These are phyloP conservation scores for Botryotinia narcissicola DNA, from an alignment of 2,329 filamentous ascomycete species.

Conservation along the genomic window DNA sequence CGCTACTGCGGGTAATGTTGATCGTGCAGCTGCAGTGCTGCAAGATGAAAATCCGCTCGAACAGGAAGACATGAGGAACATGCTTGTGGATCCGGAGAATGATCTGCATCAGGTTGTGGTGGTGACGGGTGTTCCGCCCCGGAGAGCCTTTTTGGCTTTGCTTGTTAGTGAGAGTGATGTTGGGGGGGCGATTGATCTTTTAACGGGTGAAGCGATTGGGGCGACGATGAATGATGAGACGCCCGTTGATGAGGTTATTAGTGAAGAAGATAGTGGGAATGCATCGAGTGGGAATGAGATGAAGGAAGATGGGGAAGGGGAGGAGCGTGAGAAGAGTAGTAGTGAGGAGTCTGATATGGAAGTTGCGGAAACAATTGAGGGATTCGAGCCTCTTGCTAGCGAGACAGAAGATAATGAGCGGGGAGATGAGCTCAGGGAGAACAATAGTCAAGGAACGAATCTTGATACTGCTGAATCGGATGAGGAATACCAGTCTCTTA, in stretches of 20 bases:
- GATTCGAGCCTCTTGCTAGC: background rate
- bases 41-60: background rate
- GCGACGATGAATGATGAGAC: background rate
- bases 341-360: background rate
- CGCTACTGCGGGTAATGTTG: background rate
- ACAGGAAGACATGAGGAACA: background rate
- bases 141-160: background rate
- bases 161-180: background rate
- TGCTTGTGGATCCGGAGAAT: background rate
- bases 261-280: background rate
- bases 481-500: background rate
- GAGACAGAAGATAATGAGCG: background rate
- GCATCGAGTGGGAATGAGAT: background rate
- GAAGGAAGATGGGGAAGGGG: background rate
- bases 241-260: background rate
- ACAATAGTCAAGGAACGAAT: background rate
- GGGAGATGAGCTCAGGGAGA: background rate
- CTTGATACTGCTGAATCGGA: background rate
- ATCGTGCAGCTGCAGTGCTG: background rate
- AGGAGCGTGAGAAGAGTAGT: background rate
- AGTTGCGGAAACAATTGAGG: background rate
- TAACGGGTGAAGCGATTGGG: background rate
- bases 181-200: background rate
- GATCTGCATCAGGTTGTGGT: background rate
- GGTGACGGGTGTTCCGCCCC: background rate